Conservation (phyloP, 2,329 filamentous ascomycete species). For the Ceratocystis smalleyi region DNA sequence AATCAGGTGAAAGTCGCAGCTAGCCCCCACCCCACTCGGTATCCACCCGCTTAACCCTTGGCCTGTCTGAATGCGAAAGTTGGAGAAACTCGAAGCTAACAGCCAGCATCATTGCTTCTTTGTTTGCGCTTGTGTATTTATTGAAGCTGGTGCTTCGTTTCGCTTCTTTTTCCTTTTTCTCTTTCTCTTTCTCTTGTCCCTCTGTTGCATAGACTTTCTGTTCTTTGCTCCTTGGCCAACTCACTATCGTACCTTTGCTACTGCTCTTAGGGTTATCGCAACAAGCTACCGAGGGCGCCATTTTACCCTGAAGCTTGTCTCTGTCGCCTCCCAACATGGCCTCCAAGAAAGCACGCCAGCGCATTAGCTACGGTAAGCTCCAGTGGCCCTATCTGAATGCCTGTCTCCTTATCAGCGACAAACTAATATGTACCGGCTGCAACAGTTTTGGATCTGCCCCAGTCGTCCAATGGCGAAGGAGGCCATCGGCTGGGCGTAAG, state of each 20-base stretch:
- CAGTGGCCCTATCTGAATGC: slow-evolving; percentile 1
- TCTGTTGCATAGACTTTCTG: background rate
- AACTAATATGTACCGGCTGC: no score
- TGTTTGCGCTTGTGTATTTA: background rate
- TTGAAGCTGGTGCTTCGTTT: background rate
- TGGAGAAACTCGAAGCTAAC: background rate
- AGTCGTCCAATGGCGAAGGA: slow-evolving; percentile 50
- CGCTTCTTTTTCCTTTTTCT: background rate
- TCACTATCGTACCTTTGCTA: background rate
- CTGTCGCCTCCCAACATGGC: slow-evolving; percentile 34
- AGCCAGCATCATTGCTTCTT: background rate
- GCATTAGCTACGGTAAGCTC: slow-evolving; percentile 51
- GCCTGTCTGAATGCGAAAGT: background rate
- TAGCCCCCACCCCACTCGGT: background rate
- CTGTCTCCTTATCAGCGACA: no score
- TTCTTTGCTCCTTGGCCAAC: background rate
- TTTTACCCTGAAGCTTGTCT: background rate
- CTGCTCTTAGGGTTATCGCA: background rate
- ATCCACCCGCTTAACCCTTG: background rate
- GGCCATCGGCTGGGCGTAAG: slow-evolving; percentile 92
- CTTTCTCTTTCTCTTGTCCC: background rate
- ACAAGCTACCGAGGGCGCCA: background rate
- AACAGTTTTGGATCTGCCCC: slow-evolving; percentile 43
- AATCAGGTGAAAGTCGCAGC: background rate
- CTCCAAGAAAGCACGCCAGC: slow-evolving; percentile 48